Conservation (phyloP, 305 asterid species). For the Coffea humblotiana region DNA sequence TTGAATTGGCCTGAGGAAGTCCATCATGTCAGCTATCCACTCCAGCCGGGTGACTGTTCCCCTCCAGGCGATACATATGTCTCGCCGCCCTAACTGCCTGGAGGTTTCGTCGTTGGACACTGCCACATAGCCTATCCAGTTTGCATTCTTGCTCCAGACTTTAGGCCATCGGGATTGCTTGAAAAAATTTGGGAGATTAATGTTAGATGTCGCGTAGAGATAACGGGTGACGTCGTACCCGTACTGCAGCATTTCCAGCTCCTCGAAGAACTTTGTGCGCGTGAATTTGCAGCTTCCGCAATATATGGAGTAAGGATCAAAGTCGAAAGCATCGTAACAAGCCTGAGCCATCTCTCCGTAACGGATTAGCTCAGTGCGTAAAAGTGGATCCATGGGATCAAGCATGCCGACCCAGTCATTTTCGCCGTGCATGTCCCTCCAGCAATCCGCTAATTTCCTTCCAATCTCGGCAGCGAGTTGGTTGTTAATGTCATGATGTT, state of each 20-base stretch:
- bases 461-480: neutral
- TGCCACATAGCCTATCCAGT: conserved; percentile 50
- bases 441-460: conserved; percentile 22
- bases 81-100: conserved; percentile 41
- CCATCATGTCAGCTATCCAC: conserved; percentile 42
- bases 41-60: conserved; percentile 51
- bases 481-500: neutral
- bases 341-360: conserved; percentile 56
- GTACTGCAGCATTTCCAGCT: conserved; percentile 29
- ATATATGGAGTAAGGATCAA: conserved; percentile 40
- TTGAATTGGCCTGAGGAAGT: conserved; percentile 33
- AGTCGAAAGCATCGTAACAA: conserved; percentile 52
- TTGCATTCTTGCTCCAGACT: conserved; percentile 42
- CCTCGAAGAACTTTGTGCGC: conserved; percentile 25
- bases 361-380: conserved; percentile 40
- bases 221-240: conserved; percentile 47
- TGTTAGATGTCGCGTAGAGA: conserved; percentile 48
- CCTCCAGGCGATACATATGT: conserved; percentile 45
- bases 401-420: conserved; percentile 46
- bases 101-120: conserved; percentile 43
- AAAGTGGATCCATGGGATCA: conserved; percentile 43
- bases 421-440: conserved; percentile 44
- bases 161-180: conserved; percentile 31
- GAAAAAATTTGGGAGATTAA: conserved; percentile 42
- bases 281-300: conserved; percentile 46